These are phyloP conservation scores for Alternaria rosae DNA, from an alignment of 2,329 filamentous ascomycete genomes.

Conservation along the genomic window DNA sequence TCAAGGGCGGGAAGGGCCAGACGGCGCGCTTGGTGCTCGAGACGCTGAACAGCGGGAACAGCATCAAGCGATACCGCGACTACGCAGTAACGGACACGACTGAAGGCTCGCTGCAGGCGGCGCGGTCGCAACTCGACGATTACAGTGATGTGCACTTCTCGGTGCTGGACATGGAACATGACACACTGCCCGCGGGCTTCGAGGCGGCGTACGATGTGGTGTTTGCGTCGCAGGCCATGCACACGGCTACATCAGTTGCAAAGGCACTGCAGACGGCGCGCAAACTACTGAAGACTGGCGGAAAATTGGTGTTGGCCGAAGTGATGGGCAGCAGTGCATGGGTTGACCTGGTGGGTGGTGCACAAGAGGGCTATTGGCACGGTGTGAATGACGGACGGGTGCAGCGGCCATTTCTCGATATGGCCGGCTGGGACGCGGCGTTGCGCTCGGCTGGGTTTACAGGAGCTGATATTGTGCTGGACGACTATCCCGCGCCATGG, in stretches of 20 bases:
- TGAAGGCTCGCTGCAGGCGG: not conserved
- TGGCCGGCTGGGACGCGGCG: slow-evolving; percentile 40
- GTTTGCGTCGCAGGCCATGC: slow-evolving; percentile 12
- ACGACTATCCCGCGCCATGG: slow-evolving; percentile 10
- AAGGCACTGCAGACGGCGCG: slow-evolving; percentile 2
- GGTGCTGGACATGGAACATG: slow-evolving; percentile 23
- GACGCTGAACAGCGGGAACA: not conserved
- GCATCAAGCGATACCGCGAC: slow-evolving; percentile 12
- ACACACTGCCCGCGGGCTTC: slow-evolving; percentile 6
- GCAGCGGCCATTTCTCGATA: slow-evolving; percentile 25
- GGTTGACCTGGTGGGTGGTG: slow-evolving; percentile 9
- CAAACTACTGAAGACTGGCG: slow-evolving; percentile 48
- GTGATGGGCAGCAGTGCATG: not conserved
- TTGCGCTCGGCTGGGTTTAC: slow-evolving; percentile 46
- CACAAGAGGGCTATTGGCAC: slow-evolving; percentile 23
- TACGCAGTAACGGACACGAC: slow-evolving; percentile 24
- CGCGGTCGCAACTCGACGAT: not conserved
- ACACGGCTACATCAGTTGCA: slow-evolving; percentile 10
- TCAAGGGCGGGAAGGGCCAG: slow-evolving; percentile 26
- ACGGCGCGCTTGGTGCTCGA: slow-evolving; percentile 9
- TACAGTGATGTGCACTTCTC: slow-evolving; percentile 2
- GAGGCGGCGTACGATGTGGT: slow-evolving; percentile 26
- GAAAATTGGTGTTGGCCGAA: slow-evolving; percentile 55
- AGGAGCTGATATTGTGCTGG: slow-evolving; percentile 33
- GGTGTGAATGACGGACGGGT: slow-evolving; percentile 13